phyloP scores from a whole-genome alignment of 805 yeast genomes.

The Zygotorulaspora chibaensis region DNA sequence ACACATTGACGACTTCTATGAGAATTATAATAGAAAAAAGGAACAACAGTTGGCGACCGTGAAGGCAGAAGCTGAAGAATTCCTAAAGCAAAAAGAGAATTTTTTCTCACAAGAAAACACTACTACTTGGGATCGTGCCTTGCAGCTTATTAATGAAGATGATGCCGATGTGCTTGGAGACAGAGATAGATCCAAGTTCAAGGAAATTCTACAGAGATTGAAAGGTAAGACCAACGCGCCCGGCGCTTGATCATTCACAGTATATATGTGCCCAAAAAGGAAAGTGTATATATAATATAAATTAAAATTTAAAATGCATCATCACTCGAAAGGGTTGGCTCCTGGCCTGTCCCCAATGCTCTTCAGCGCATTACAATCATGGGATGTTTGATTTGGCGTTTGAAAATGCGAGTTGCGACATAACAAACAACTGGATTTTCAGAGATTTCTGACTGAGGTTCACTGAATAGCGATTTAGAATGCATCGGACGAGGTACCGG shows the following conservation, averaged over 20 bases:
- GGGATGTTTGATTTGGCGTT: conserved; percentile 2
- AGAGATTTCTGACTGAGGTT: not conserved
- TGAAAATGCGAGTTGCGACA: conserved; percentile 17
- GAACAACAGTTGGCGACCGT: conserved; percentile 63
- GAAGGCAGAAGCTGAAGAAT: conserved; percentile 63
- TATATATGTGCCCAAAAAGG: not conserved
- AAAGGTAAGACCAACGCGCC: conserved; percentile 71
- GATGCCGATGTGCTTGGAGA: conserved; percentile 44
- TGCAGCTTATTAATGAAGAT: conserved; percentile 41
- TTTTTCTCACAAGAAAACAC: conserved; percentile 74
- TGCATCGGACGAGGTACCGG: conserved; percentile 16
- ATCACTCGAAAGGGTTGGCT: too few species aligned
- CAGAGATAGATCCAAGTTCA: conserved; percentile 68
- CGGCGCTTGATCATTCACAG: conserved; percentile 49
- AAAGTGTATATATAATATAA: not conserved
- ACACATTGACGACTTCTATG: conserved; percentile 88
- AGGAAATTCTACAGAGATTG: conserved; percentile 57
- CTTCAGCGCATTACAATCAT: not conserved
- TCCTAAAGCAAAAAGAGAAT: conserved; percentile 68
- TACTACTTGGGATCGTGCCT: conserved; percentile 73
- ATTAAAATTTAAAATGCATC: too few species aligned
- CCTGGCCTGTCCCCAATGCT: too few species aligned
- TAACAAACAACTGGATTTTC: conserved; percentile 11
- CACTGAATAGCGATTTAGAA: conserved; percentile 5
- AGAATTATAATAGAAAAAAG: conserved; percentile 79